A percentile compares a stretch with the other conserved stretches of the same genome.
Evolutionary conservation across 331 rosid genomes (phyloP).

Genomic region (Malus hybrid): DNA sequence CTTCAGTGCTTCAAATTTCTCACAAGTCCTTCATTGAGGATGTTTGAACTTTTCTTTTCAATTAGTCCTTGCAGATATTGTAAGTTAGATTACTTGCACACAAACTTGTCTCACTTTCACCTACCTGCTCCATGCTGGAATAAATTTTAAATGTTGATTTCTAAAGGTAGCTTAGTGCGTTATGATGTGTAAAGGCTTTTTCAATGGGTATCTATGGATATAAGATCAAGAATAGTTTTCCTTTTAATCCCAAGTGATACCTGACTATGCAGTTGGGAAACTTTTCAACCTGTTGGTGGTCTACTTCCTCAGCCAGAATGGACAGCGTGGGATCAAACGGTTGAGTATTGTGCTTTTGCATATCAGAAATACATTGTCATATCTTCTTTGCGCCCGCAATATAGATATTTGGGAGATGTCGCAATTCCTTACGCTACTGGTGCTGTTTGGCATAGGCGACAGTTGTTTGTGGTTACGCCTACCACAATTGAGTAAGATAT

Average conservation of each 20-base stretch:
- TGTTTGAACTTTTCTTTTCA: not conserved
- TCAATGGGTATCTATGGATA: not conserved
- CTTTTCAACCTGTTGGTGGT: conserved; percentile 94
- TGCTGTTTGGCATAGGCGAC: conserved; percentile 97
- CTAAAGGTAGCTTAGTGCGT: not conserved
- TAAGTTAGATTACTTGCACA: not conserved
- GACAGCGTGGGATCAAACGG: conserved; percentile 98
- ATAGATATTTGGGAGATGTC: conserved; percentile 92
- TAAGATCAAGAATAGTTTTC: not conserved
- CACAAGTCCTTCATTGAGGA: not conserved
- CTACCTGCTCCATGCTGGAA: not conserved
- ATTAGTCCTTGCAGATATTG: not conserved
- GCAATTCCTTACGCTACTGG: conserved; percentile 91
- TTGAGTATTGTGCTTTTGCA: conserved; percentile 96
- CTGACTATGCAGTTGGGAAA: conserved; percentile 76
- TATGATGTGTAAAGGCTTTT: not conserved
- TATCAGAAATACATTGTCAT: conserved; percentile 88
- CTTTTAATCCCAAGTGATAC: not conserved
- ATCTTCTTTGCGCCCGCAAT: conserved; percentile 96
- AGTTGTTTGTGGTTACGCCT: conserved; percentile 90
- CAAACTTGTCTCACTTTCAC: not conserved
- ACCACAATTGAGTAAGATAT: conserved; percentile 93
- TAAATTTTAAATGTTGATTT: not conserved
- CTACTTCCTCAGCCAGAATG: conserved; percentile 99
- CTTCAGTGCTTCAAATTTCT: not conserved